phyloP scores from a whole-genome alignment of 306 rosid genomes.

The Mucuna pruriens region DNA sequence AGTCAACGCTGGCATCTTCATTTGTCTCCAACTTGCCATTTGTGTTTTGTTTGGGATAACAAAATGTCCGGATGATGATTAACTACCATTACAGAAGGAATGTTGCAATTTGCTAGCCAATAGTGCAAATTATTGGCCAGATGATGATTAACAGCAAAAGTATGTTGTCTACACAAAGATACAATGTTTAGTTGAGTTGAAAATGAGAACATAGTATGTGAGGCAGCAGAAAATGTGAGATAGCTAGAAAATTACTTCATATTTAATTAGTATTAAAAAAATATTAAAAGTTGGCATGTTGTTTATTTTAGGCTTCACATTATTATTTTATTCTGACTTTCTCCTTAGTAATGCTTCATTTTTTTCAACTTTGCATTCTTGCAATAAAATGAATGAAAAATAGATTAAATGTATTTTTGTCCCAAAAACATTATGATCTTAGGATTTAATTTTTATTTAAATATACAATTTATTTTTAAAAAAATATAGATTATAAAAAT shows the following conservation, averaged over 20 bases:
- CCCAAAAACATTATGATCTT: too few relatives aligned
- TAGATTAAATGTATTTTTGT: too few relatives aligned
- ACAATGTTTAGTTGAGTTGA: neutral
- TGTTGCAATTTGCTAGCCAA: neutral
- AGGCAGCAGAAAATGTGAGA: neutral
- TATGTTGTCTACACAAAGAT: neutral
- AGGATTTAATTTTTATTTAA: too few relatives aligned
- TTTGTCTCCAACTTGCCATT: constrained; percentile 4
- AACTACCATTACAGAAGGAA: neutral
- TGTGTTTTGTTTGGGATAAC: neutral
- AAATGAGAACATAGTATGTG: neutral
- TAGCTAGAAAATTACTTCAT: neutral
- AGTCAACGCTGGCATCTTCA: neutral
- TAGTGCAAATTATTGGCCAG: neutral
- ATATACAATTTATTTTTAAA: too few relatives aligned
- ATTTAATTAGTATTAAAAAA: too few relatives aligned
- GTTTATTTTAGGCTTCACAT: too few relatives aligned
- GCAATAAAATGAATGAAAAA: too few relatives aligned
- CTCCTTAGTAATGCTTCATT: too few relatives aligned
- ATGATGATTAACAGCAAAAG: neutral
- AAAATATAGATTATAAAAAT: too few relatives aligned
- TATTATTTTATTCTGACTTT: too few relatives aligned
- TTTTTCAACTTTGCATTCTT: too few relatives aligned
- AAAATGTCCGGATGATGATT: neutral
- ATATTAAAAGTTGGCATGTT: too few relatives aligned